Percentiles rank a stretch among this genome's conserved stretches.
phyloP scores from a whole-genome alignment of 441 rosid species.

The Bocquillonia castaneifolia region DNA sequence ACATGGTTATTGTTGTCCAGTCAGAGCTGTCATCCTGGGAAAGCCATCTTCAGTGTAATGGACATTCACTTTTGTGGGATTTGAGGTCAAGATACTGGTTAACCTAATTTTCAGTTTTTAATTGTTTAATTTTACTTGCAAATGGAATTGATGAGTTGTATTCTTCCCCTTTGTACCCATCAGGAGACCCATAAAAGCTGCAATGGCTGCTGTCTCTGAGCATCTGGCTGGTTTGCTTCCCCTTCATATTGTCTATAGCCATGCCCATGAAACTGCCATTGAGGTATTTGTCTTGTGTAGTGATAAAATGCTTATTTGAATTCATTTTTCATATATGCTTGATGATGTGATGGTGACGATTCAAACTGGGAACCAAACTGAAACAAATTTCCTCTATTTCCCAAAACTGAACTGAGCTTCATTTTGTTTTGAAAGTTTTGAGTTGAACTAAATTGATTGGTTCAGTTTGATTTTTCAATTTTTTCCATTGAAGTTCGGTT shows the following conservation, averaged over 20 bases:
- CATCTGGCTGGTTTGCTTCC: conserved; percentile 98
- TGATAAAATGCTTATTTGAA: conserved; percentile 4
- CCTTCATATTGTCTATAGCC: conserved; percentile 93
- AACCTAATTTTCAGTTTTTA: conserved; percentile 6
- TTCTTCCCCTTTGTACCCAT: conserved; percentile 11
- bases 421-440: no score
- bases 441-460: no score
- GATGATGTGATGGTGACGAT: neutral
- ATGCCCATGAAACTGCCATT: conserved; percentile 91
- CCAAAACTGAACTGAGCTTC: no score
- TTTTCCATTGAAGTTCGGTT: no score
- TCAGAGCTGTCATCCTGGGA: conserved; percentile 97
- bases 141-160: neutral
- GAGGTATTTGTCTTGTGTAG: conserved; percentile 50
- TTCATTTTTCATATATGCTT: conserved; percentile 5
- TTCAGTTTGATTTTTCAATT: no score
- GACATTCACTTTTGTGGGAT: conserved; percentile 88
- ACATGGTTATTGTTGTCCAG: conserved; percentile 93
- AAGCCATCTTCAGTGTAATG: conserved; percentile 97
- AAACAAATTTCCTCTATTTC: no score
- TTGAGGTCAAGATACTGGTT: conserved; percentile 52
- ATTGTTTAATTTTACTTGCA: conserved; percentile 5
- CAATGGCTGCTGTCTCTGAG: conserved; percentile 86
- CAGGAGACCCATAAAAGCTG: conserved; percentile 92
- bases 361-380: no score